These are phyloP conservation scores for Gymnopilus junonius DNA, from an alignment of 768 basidiomycete species.

Conservation along the genomic window DNA sequence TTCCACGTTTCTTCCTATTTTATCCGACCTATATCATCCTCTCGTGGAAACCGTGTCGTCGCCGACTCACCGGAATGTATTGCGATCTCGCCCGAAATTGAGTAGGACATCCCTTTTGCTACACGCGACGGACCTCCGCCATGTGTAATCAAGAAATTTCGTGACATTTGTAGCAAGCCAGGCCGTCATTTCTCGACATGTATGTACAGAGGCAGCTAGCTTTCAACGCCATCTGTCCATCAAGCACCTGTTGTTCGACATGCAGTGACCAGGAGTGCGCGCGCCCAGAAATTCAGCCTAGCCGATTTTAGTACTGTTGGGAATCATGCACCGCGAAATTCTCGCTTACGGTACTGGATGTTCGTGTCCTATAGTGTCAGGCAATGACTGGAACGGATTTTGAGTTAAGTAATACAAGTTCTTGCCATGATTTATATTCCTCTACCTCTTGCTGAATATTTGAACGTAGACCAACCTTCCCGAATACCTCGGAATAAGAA, in stretches of 20 bases:
- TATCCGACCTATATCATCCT: neutral
- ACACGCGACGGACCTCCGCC: neutral
- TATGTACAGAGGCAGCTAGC: too few relatives aligned
- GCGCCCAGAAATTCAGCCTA: neutral
- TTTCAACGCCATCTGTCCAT: slow-evolving; percentile 16
- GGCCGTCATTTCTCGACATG: neutral
- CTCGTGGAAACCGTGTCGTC: neutral
- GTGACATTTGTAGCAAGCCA: neutral
- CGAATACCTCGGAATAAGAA: neutral
- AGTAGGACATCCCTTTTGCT: neutral
- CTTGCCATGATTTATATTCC: neutral
- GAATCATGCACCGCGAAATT: too few relatives aligned
- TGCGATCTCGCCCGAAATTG: neutral
- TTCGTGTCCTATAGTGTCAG: neutral
- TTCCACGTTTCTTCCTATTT: neutral
- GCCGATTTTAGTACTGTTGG: neutral
- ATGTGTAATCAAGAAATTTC: neutral
- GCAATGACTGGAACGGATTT: neutral
- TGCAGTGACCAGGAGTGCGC: neutral
- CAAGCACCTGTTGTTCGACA: neutral
- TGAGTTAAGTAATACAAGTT: neutral
- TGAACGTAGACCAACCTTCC: neutral
- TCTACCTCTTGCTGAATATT: neutral
- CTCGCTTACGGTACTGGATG: neutral
- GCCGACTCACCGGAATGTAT: neutral